Conservation (phyloP, 2,329 filamentous ascomycete genomes). For the Eurotiales sp. region DNA sequence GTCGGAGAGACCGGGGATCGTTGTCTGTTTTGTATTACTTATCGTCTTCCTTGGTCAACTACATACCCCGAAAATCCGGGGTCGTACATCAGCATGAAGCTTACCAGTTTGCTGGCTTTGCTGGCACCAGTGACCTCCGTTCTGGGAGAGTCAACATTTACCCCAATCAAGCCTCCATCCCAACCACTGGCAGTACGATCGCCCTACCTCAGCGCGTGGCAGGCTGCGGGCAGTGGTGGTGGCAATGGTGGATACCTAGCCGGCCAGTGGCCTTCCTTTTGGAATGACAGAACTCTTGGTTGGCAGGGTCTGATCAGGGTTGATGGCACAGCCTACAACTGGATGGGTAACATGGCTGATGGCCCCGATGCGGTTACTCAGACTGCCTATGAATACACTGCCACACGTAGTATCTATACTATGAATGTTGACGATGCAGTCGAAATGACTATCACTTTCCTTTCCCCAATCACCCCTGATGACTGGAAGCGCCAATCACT, state of each 20-base stretch:
- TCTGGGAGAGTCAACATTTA: constrained; percentile 52
- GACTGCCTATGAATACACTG: constrained; percentile 64
- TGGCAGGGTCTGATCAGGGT: constrained; percentile 69
- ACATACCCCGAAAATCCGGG: not conserved
- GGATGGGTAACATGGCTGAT: constrained; percentile 57
- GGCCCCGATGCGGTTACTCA: constrained; percentile 47
- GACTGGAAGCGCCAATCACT: constrained; percentile 66
- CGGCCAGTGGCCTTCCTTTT: constrained; percentile 66
- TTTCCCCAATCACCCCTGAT: constrained; percentile 66
- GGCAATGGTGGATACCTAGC: constrained; percentile 64
- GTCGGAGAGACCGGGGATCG: no score
- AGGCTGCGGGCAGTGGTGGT: constrained; percentile 57
- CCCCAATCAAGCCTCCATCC: constrained; percentile 63
- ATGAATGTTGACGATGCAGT: constrained; percentile 61
- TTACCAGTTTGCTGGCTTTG: not conserved
- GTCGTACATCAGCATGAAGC: not conserved
- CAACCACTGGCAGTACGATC: constrained; percentile 70
- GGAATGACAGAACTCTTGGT: constrained; percentile 57
- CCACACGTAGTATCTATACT: constrained; percentile 66
- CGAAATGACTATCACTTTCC: constrained; percentile 63
- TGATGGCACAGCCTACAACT: constrained; percentile 61
- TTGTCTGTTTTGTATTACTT: not conserved
- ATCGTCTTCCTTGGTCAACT: no score
- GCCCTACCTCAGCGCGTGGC: constrained; percentile 71
- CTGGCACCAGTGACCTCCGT: constrained; percentile 1